Conservation (phyloP, 1,284 basidiomycete species). For the Schizopora paradoxa region DNA sequence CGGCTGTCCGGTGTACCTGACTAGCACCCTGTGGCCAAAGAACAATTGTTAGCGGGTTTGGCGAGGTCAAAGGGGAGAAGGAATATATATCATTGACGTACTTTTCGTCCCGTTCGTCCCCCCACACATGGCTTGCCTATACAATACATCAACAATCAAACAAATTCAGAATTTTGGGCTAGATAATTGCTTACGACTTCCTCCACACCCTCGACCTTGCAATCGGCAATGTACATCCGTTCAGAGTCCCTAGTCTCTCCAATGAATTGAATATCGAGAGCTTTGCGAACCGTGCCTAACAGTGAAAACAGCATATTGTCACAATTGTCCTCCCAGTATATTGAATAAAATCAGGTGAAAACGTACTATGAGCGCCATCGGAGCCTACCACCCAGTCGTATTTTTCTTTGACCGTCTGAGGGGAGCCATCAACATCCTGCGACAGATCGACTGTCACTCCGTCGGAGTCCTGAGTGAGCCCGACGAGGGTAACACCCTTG, state of each 20-base stretch:
- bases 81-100: not conserved
- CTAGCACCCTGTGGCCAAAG: not conserved
- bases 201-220: constrained; percentile 31
- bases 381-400: constrained; percentile 29
- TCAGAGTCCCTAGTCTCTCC: constrained; percentile 37
- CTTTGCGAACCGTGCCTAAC: constrained; percentile 31
- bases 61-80: not conserved
- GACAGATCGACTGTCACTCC: constrained; percentile 5
- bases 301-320: not conserved
- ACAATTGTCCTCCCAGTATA: too few species aligned
- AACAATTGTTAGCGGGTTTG: not conserved
- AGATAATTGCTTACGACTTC: constrained; percentile 25
- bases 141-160: constrained; percentile 20
- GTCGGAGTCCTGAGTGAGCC: constrained; percentile 6
- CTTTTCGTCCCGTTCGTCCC: not conserved
- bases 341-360: not conserved
- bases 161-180: not conserved
- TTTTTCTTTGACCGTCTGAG: not conserved
- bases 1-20: not conserved
- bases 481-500: constrained; percentile 8
- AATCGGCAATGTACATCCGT: constrained; percentile 36
- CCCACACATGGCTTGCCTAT: constrained; percentile 27
- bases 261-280: constrained; percentile 37
- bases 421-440: not conserved
- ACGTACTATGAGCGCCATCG: constrained; percentile 33